Evolutionary conservation across 108 stramenopile species (phyloP).

Genomic region (Skeletonema marinoi): DNA sequence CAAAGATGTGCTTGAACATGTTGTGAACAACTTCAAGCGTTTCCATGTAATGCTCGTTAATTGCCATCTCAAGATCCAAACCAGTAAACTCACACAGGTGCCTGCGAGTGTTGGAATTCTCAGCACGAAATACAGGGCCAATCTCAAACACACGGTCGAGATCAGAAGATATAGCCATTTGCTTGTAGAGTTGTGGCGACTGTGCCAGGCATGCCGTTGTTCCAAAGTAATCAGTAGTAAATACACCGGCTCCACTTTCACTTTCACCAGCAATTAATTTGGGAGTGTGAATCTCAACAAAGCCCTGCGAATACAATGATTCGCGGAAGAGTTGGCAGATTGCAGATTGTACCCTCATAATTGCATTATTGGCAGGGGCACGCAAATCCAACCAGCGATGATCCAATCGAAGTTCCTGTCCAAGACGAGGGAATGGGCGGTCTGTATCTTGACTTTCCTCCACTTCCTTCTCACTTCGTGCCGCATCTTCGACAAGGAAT

Average conservation of each 20-base stretch:
- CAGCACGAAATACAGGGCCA: conserved; percentile 97
- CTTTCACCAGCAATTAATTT: conserved; percentile 96
- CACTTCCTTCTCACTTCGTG: conserved; percentile 88
- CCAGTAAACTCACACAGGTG: conserved; percentile 98
- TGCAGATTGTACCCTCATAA: conserved; percentile 90
- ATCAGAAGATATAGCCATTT: conserved; percentile 97
- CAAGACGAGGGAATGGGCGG: conserved; percentile 92
- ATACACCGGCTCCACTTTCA: conserved; percentile 96
- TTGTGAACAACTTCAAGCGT: conserved; percentile 89
- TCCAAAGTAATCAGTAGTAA: conserved; percentile 97
- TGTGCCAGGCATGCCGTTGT: conserved; percentile 95
- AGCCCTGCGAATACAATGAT: conserved; percentile 88
- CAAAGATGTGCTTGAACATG: conserved; percentile 96
- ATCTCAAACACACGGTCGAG: conserved; percentile 93
- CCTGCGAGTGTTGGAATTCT: conserved; percentile 93
- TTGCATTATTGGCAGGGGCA: conserved; percentile 95
- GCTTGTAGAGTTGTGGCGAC: conserved; percentile 98
- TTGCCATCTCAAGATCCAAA: conserved; percentile 96
- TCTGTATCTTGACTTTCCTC: conserved; percentile 92
- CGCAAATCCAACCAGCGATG: conserved; percentile 96
- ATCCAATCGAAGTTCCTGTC: conserved; percentile 91
- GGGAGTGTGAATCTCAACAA: conserved; percentile 95
- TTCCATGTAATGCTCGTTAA: conserved; percentile 96
- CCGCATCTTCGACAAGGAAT: conserved; percentile 95
- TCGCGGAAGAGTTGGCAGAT: conserved; percentile 93